Percentiles rank a stretch among this genome's conserved stretches.
Evolutionary conservation across 2,329 filamentous ascomycete genomes (phyloP).

Genomic region (Exophiala mesophila): DNA sequence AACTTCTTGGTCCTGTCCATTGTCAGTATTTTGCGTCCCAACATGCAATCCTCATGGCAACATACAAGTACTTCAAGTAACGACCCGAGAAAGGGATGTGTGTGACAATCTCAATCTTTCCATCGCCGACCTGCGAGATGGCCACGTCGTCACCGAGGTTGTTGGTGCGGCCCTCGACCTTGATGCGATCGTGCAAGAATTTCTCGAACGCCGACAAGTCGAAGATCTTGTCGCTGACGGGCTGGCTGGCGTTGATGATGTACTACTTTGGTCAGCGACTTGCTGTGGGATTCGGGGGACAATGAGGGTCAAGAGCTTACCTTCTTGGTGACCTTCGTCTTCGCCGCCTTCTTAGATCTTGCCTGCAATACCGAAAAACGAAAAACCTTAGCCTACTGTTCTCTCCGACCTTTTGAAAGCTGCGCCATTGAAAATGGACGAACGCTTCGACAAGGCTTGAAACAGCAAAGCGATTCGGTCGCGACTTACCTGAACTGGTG

Average conservation of each 20-base stretch:
- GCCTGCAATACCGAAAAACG: conserved; percentile 41
- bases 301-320: conserved; percentile 35
- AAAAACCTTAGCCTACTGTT: conserved; percentile 89
- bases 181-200: conserved; percentile 99
- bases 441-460: conserved; percentile 21
- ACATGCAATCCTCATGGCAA: conserved; percentile 25
- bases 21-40: conserved; percentile 41
- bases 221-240: conserved; percentile 99
- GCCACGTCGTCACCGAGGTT: conserved; percentile 93
- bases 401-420: conserved; percentile 6
- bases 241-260: conserved; percentile 99
- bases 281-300: too few relatives aligned
- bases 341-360: conserved; percentile 35
- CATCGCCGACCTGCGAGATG: conserved; percentile 87
- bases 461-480: conserved; percentile 88
- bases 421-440: conserved; percentile 4
- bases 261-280: too few relatives aligned
- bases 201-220: conserved; percentile 98
- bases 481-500: conserved; percentile 67
- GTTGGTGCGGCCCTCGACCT: conserved; percentile 96
- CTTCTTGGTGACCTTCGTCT: conserved; percentile 45
- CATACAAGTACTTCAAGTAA: conserved; percentile 99
- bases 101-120: conserved; percentile 95
- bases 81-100: conserved; percentile 98
- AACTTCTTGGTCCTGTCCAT: conserved; percentile 92